Base-by-base conservation (phyloP, 2,329 filamentous ascomycete genomes). In the Stemphylium lycopersici region DNA sequence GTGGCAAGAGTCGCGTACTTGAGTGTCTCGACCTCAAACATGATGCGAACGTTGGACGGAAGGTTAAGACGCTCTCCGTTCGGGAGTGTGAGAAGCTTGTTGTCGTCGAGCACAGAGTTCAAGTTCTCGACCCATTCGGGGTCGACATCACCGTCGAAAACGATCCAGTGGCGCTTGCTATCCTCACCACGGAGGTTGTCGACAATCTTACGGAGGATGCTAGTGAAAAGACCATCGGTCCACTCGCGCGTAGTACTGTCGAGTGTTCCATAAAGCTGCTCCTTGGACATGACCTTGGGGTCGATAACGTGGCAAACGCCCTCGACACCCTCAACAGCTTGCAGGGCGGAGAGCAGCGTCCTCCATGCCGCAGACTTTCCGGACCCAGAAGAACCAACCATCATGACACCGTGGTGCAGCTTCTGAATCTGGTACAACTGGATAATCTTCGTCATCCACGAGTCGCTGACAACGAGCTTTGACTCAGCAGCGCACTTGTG, bases 201-300 rank as follows among this genome's bases (percentile, higher is more conserved):
- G 48, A 99, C 93, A 67, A 99, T 98, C 80, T 98, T 99, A 69
- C 95, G 89, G 37, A 99, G 81, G 62, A 97, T 99, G 73, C 93
- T 96, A 7, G 95, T 99, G 74, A 99, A 99, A 10, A 99, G 83
- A 76, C 95, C 95, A 68, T 99, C 96, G 0, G 95, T 99, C 95
- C 95, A 99, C 77, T 99, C 95, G 67, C 95, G 87, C 2, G 95
- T 99, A 2, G 95, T 99, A 54, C 91, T 93, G 75, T 99, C 95
- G 43, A 99, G 83, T 66, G 88, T 97, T 71, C 95, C 95, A 70
- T 99, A 99, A 3, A 99, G 81, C 20, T 91, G 90, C 78, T 99
- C 95, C 78, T 99, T 99, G 47, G 93, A 96, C 95, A 99, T 99
- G 76, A 99, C 96, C 79, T 99, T 99, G 36, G 93, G 96, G 76